A percentile compares a stretch with the other conserved stretches of the same genome.
Conservation (phyloP, 108 stramenopile genomes). For the Stephanodiscus triporus region DNA sequence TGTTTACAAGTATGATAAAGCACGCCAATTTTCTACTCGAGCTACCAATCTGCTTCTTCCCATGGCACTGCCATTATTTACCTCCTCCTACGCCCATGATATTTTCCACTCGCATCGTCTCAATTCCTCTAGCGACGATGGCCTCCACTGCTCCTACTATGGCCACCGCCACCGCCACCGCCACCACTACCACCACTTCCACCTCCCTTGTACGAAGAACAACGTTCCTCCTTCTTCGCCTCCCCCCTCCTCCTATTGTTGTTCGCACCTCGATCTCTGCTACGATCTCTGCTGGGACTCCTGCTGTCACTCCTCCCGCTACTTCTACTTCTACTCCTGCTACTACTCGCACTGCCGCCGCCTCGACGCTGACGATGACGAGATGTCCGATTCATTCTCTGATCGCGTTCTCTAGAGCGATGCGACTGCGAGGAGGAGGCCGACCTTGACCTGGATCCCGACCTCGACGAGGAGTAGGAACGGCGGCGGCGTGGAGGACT, state of each 20-base stretch:
- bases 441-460: slow-evolving; percentile 15
- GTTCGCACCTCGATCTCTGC: neutral
- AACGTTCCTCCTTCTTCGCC: neutral
- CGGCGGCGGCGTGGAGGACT: neutral
- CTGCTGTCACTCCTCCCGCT: slow-evolving; percentile 12
- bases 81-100: neutral
- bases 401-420: slow-evolving; percentile 6
- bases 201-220: neutral
- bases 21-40: too few relatives aligned
- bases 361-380: neutral
- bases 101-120: neutral
- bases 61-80: too few relatives aligned
- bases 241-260: neutral
- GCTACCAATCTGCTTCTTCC: too few relatives aligned
- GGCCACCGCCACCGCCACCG: neutral
- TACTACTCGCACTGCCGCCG: neutral
- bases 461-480: slow-evolving; percentile 18
- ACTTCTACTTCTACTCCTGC: neutral
- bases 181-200: neutral
- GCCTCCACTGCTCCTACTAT: neutral
- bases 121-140: neutral
- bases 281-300: slow-evolving; percentile 12
- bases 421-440: slow-evolving; percentile 10
- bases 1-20: too few relatives aligned
- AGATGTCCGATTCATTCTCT: neutral